A percentile compares a stretch with the other conserved stretches of the same genome.
These are phyloP conservation scores for Nepenthes mirabilis DNA, from an alignment of 148 eudicot genomes.

Conservation along the genomic window DNA sequence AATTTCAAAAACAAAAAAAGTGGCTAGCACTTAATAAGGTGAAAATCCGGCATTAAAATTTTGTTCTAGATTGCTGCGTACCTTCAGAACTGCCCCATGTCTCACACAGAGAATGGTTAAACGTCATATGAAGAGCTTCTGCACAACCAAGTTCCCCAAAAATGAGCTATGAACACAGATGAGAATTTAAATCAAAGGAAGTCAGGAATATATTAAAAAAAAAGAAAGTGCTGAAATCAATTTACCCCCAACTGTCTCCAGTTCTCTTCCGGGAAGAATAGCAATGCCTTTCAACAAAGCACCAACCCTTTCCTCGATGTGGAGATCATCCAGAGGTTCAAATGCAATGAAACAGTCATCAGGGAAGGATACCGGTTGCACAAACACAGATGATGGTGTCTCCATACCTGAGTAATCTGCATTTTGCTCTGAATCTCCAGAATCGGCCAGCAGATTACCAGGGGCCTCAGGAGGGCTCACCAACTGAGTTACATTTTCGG, in stretches of 20 bases:
- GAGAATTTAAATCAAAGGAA: not conserved
- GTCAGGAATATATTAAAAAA: not conserved
- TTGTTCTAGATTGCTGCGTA: conserved; percentile 8
- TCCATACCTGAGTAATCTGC: conserved; percentile 21
- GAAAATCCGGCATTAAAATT: not conserved
- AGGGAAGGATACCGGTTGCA: conserved; percentile 11
- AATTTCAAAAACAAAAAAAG: no score
- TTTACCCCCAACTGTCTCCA: conserved; percentile 67
- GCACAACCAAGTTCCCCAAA: conserved; percentile 14
- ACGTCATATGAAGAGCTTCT: conserved; percentile 58
- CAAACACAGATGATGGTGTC: conserved; percentile 8
- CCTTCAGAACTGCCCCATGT: conserved; percentile 51
- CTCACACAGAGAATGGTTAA: conserved; percentile 50
- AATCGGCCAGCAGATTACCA: conserved; percentile 62
- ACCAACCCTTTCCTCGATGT: conserved; percentile 73
- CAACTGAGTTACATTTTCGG: conserved; percentile 56
- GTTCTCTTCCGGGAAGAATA: conserved; percentile 68
- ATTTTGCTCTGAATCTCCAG: conserved; percentile 29
- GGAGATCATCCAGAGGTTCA: conserved; percentile 25
- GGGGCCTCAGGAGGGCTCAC: conserved; percentile 81
- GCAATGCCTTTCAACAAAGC: conserved; percentile 49
- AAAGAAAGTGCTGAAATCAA: not conserved
- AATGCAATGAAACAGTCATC: conserved; percentile 13
- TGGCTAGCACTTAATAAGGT: not conserved
- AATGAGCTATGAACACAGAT: not conserved